A percentile compares a stretch with the other conserved stretches of the same genome.
Conservation (phyloP, 2,329 filamentous ascomycete genomes). For the Juglanconis oblonga region DNA sequence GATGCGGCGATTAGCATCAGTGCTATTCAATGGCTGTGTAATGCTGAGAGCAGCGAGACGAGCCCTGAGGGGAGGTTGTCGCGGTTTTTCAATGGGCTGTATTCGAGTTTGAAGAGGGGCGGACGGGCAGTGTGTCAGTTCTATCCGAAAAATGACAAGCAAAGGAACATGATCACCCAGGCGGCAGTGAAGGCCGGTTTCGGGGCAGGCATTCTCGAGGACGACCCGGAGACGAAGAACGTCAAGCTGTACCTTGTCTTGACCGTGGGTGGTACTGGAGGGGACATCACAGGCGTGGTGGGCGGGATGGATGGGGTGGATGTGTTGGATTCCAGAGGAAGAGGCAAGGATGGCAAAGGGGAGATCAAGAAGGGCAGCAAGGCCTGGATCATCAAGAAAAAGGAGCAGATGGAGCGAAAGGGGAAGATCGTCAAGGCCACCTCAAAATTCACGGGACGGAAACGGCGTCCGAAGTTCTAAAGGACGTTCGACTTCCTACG, state of each 20-base stretch:
- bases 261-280: conserved; percentile 72
- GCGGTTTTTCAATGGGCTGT: conserved; percentile 90
- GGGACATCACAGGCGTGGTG: conserved; percentile 89
- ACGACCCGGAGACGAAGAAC: conserved; percentile 95
- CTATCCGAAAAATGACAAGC: conserved; percentile 92
- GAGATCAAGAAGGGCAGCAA: conserved; percentile 77
- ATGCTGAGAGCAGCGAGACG: conserved; percentile 85
- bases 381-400: conserved; percentile 80
- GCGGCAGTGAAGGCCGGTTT: conserved; percentile 94
- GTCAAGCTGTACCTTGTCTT: conserved; percentile 94
- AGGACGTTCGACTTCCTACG: background rate
- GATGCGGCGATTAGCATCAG: conserved; percentile 94
- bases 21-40: conserved; percentile 98
- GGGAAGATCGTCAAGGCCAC: conserved; percentile 90
- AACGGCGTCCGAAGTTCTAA: conserved; percentile 75
- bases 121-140: conserved; percentile 95
- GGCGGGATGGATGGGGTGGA: conserved; percentile 86
- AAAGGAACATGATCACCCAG: conserved; percentile 86
- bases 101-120: conserved; percentile 77
- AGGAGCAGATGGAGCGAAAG: conserved; percentile 90
- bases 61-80: conserved; percentile 73
- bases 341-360: conserved; percentile 45
- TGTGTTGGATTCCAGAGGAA: conserved; percentile 66
- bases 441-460: conserved; percentile 92
- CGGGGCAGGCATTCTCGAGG: conserved; percentile 89